Evolutionary conservation across 257 asterid species (phyloP), one percentile per base, ranked within the genome.

Genomic region (Primulina tabacum): DNA sequence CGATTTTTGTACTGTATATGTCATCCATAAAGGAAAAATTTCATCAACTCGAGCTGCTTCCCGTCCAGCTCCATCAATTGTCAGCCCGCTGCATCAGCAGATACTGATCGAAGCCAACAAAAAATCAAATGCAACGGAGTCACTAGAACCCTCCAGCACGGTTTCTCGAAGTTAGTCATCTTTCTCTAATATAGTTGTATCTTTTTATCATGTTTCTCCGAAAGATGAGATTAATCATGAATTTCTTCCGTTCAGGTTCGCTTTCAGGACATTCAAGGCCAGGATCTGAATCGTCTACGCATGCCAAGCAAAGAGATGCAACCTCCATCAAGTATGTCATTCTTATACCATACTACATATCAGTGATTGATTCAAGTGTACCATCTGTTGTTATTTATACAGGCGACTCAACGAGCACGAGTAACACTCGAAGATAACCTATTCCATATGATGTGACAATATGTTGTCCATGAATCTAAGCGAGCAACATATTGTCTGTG

Each of bases 21-120:
- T 87, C 56, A 87, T 93, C 79, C 80, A 90, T 71, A 93, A 89
- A 83, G 97, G 96, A 62, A 93, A 93, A 86, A 84, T 90, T 64
- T 77, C 87, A 6, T 80, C 97, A 8, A 86, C 96, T 2, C 79
- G 85, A 68, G 72, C 95, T 43, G 92, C 98, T 11, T 67, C 88
- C 2, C 92, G 96, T 17, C 90, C 88, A 2, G 79, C 88, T 6
- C 97, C 98, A 16, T 73, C 83, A 21, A 76, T 83, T 62, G 75
- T 78, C 60, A 85, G 82, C 80, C 93, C 96, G 9, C 89, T 90
- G 67, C 95, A 96, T 60, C 84, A 76, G 78, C 95, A 89, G 78
- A 81, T 89, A 64, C 30, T 86, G 80, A 77, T 62, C 33, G 90
- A 82, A 67, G 73, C 79, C 37, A 83, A 59, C 76, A 73, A 35